phyloP scores from a whole-genome alignment of 2,329 filamentous ascomycete species.

The Chrysosporium queenslandicum region DNA sequence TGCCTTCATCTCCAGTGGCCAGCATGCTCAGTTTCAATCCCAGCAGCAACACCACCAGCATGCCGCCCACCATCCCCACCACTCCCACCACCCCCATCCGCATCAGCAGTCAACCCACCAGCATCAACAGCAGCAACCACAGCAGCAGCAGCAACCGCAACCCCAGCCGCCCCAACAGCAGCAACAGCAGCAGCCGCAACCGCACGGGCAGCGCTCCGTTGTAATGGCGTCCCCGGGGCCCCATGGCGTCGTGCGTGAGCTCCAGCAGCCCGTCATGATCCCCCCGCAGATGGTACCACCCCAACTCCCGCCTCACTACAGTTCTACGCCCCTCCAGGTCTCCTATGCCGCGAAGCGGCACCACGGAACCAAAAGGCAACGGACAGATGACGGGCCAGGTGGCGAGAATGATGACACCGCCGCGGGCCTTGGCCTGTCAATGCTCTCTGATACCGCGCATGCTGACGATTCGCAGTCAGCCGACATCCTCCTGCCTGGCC shows the following conservation, averaged over 20 bases:
- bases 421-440: slow-evolving; percentile 26
- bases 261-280: slow-evolving; percentile 24
- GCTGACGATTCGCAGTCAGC: slow-evolving; percentile 26
- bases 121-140: neutral
- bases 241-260: slow-evolving; percentile 26
- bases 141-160: slow-evolving; percentile 20
- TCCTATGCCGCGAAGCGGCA: slow-evolving; percentile 22
- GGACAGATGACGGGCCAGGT: slow-evolving; percentile 23
- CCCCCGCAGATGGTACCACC: slow-evolving; percentile 27
- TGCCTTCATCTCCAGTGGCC: slow-evolving; percentile 26
- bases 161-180: slow-evolving; percentile 31
- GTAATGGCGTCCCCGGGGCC: slow-evolving; percentile 26
- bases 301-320: slow-evolving; percentile 30
- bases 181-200: slow-evolving; percentile 23
- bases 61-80: slow-evolving; percentile 17
- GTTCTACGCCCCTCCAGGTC: slow-evolving; percentile 27
- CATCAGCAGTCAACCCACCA: slow-evolving; percentile 16
- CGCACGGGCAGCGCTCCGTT: slow-evolving; percentile 24
- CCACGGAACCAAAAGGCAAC: slow-evolving; percentile 29
- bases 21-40: slow-evolving; percentile 26
- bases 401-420: slow-evolving; percentile 22
- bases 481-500: slow-evolving; percentile 30
- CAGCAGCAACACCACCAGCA: slow-evolving; percentile 29
- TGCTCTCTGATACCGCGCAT: slow-evolving; percentile 26
- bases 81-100: slow-evolving; percentile 21